Percentiles rank a stretch among this genome's conserved stretches.
Conservation (phyloP, 2,329 filamentous ascomycete genomes). For the Pseudogymnoascus sp. region DNA sequence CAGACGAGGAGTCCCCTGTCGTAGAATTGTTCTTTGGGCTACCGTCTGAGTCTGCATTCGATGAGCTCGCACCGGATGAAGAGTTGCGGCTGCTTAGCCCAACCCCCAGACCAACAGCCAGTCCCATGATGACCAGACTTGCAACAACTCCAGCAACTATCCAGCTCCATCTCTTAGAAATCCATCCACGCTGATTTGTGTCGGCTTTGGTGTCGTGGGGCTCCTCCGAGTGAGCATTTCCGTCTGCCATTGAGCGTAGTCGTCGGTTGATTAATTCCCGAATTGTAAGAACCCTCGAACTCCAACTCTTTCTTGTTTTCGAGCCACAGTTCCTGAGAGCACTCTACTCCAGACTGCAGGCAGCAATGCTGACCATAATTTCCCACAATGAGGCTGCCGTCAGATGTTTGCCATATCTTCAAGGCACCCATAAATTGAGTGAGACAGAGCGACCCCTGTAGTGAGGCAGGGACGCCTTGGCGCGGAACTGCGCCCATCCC, state of each 20-base stretch:
- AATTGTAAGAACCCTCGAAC: neutral
- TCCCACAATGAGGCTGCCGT: neutral
- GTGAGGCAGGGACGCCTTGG: neutral
- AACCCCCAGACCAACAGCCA: neutral
- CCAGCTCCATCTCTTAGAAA: neutral
- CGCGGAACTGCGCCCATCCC: neutral
- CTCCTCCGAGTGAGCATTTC: neutral
- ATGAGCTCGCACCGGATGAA: neutral
- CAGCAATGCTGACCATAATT: neutral
- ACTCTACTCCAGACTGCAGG: neutral
- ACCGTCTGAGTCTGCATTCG: neutral
- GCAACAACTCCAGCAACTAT: neutral
- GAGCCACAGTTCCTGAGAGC: neutral
- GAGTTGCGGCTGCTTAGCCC: neutral
- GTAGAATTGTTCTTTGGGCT: neutral
- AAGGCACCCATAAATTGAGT: neutral
- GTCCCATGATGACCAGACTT: neutral
- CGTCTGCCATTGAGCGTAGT: neutral
- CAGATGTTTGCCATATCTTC: neutral
- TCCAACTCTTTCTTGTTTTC: neutral
- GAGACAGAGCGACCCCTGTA: neutral
- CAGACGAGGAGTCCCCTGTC: neutral
- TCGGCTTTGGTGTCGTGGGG: neutral
- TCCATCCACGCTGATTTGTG: neutral
- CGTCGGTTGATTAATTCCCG: neutral